phyloP scores from a whole-genome alignment of 2,329 filamentous ascomycete genomes.

The Beauveria scarabaeidicola region DNA sequence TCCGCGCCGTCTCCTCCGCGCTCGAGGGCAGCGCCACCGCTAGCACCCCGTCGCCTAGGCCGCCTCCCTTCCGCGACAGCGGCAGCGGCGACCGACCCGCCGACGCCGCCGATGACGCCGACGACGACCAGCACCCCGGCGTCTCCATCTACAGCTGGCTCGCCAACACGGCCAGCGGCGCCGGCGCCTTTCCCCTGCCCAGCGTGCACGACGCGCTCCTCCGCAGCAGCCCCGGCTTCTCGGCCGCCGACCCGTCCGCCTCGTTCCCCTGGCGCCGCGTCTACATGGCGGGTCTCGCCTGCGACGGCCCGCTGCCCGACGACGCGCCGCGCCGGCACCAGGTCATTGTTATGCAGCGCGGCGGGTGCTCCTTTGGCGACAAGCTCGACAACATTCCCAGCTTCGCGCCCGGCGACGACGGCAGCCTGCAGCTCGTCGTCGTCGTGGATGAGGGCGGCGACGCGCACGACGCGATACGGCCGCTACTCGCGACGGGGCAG shows the following conservation, averaged over 20 bases:
- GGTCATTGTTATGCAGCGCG: slow-evolving; percentile 72
- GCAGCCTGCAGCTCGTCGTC: slow-evolving; percentile 66
- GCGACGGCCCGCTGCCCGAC: slow-evolving; percentile 49
- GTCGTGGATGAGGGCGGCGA: slow-evolving; percentile 49
- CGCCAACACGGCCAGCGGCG: slow-evolving; percentile 44
- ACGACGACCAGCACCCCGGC: slow-evolving; percentile 22
- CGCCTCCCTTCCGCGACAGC: slow-evolving; percentile 16
- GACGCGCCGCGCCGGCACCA: slow-evolving; percentile 51
- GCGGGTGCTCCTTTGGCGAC: slow-evolving; percentile 72
- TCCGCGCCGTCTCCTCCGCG: slow-evolving; percentile 38
- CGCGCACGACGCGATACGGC: slow-evolving; percentile 38
- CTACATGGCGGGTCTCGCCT: slow-evolving; percentile 63
- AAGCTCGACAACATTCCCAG: slow-evolving; percentile 82
- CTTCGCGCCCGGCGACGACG: slow-evolving; percentile 37
- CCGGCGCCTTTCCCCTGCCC: slow-evolving; percentile 61
- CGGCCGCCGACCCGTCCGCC: slow-evolving; percentile 25
- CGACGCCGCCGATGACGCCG: slow-evolving; percentile 20
- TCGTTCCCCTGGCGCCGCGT: slow-evolving; percentile 60
- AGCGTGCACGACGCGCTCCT: slow-evolving; percentile 50
- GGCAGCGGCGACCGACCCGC: slow-evolving; percentile 17
- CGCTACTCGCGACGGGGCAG: slow-evolving; percentile 69
- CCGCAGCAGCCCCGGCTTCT: slow-evolving; percentile 33
- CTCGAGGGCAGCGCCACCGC: slow-evolving; percentile 17
- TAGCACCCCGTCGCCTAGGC: neutral
- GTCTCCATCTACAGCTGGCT: slow-evolving; percentile 37